phyloP scores from a whole-genome alignment of 805 yeast genomes.

The Metschnikowia vanudenii region DNA sequence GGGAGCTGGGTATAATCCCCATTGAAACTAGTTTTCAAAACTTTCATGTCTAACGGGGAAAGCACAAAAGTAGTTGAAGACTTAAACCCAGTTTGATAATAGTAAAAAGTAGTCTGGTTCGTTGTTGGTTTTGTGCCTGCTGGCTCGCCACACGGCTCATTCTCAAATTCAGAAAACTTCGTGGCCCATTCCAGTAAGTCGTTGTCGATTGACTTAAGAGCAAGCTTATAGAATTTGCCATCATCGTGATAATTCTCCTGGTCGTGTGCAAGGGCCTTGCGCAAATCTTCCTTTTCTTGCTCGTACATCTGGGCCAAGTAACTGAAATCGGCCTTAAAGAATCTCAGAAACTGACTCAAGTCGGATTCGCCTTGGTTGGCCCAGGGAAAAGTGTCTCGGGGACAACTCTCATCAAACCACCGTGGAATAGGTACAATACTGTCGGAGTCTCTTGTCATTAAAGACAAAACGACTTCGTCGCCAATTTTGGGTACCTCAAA shows the following conservation, averaged over 20 bases:
- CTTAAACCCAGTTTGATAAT: slow-evolving; percentile 75
- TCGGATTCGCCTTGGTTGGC: slow-evolving; percentile 29
- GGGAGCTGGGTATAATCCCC: slow-evolving; percentile 66
- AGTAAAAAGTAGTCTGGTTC: slow-evolving; percentile 49
- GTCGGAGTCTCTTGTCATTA: slow-evolving; percentile 53
- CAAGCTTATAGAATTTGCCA: slow-evolving; percentile 52
- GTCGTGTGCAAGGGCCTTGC: slow-evolving; percentile 54
- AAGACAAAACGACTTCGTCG: slow-evolving; percentile 54
- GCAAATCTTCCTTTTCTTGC: slow-evolving; percentile 56
- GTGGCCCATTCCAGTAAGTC: slow-evolving; percentile 40
- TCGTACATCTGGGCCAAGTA: slow-evolving; percentile 56
- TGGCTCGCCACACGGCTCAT: slow-evolving; percentile 2
- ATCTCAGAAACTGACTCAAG: slow-evolving; percentile 51
- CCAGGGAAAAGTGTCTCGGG: slow-evolving; percentile 53
- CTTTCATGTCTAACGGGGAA: slow-evolving; percentile 76
- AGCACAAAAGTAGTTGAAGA: slow-evolving; percentile 62
- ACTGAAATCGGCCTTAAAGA: slow-evolving; percentile 62
- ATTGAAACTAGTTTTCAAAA: slow-evolving; percentile 61
- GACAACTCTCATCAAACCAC: slow-evolving; percentile 25
- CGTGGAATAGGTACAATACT: slow-evolving; percentile 51
- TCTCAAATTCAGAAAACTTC: slow-evolving; percentile 23
- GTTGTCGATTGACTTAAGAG: slow-evolving; percentile 53
- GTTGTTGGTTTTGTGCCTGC: slow-evolving; percentile 30
- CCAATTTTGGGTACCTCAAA: slow-evolving; percentile 59
- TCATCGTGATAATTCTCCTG: slow-evolving; percentile 58